phyloP scores from a whole-genome alignment of 2,329 filamentous ascomycete species.

The Cadophora gregata region DNA sequence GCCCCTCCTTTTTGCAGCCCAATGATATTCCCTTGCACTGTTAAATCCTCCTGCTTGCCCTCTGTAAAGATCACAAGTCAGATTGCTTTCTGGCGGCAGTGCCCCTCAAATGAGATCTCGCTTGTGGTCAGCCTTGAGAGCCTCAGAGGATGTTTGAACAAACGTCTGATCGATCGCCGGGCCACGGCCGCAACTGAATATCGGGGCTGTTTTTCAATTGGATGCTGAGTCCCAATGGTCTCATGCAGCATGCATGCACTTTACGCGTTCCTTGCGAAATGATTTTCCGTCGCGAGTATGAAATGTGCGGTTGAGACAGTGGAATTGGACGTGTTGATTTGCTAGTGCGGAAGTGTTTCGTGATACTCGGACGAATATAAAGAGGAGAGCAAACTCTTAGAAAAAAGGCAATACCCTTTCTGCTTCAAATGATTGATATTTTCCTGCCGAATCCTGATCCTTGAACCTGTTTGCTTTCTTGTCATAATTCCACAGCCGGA shows the following conservation, averaged over 20 bases:
- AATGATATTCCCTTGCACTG: conserved; percentile 24
- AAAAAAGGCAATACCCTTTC: conserved; percentile 7
- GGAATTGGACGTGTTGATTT: conserved; percentile 37
- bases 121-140: conserved; percentile 24
- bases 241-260: conserved; percentile 36
- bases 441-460: not conserved
- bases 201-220: conserved; percentile 28
- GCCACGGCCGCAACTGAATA: conserved; percentile 17
- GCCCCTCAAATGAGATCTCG: conserved; percentile 32
- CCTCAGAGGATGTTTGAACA: conserved; percentile 12
- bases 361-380: conserved; percentile 29
- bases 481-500: not conserved
- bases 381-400: conserved; percentile 19
- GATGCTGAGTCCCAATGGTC: conserved; percentile 11
- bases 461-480: conserved; percentile 14
- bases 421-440: not conserved
- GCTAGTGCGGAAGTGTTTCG: conserved; percentile 10
- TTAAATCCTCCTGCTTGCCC: conserved; percentile 11
- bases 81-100: conserved; percentile 33
- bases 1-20: conserved; percentile 31
- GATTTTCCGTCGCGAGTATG: conserved; percentile 17
- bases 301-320: conserved; percentile 4
- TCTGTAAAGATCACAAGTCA: conserved; percentile 23
- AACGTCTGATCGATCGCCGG: conserved; percentile 23
- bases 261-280: conserved; percentile 25